A percentile compares a stretch with the other conserved stretches of the same genome.
Conservation (phyloP, 2,329 filamentous ascomycete genomes). For the Fusarium sp. region DNA sequence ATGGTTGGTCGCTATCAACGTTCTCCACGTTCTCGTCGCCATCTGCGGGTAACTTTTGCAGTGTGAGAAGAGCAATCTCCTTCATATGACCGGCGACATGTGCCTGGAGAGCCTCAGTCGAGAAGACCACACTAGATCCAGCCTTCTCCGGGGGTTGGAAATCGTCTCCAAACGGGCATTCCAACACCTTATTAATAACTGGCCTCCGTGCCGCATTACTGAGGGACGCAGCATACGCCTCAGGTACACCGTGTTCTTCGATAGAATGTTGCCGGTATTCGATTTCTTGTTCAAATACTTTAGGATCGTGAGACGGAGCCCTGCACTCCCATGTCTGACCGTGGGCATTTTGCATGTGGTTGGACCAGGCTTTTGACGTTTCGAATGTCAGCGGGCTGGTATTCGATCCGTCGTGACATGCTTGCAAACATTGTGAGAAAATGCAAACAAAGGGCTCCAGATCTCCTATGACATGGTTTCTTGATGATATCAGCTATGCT, state of each 20-base stretch:
- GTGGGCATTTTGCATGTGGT: background rate
- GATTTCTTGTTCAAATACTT: background rate
- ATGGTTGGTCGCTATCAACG: background rate
- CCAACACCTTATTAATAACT: background rate
- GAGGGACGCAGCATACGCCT: background rate
- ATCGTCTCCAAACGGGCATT: slow-evolving; percentile 1
- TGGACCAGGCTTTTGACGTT: slow-evolving; percentile 1
- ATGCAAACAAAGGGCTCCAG: slow-evolving; percentile 1
- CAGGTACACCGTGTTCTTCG: background rate
- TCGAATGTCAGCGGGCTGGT: background rate
- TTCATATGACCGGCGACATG: slow-evolving; percentile 4
- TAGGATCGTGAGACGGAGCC: background rate
- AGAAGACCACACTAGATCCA: background rate
- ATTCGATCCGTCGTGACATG: background rate
- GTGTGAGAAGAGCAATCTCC: background rate
- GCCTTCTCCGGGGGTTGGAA: background rate
- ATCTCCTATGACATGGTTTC: background rate
- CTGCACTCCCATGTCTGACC: background rate
- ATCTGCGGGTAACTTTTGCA: background rate
- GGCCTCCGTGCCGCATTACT: background rate
- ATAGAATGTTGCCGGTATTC: background rate
- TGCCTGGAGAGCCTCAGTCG: background rate
- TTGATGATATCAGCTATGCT: background rate
- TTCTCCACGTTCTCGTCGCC: background rate
- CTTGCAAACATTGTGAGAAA: background rate